Percentiles rank a stretch among this genome's conserved stretches.
Conservation (phyloP, 2,329 filamentous ascomycete species). For the Xylaria sp. region DNA sequence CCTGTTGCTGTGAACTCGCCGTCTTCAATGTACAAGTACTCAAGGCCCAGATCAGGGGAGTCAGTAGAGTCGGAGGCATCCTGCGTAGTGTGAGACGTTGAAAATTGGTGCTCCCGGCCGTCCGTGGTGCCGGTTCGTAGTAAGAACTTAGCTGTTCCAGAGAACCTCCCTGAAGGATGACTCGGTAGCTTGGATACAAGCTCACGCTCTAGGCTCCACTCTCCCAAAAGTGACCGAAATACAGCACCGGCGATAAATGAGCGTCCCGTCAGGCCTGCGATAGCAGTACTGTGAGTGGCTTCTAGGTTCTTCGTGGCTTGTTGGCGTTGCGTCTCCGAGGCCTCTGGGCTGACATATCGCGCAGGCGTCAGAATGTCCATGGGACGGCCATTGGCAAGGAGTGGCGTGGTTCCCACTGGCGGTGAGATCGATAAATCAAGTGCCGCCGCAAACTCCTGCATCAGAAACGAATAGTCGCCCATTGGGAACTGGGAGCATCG, state of each 20-base stretch:
- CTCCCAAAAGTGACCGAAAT: constrained; percentile 73
- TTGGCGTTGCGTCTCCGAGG: constrained; percentile 45
- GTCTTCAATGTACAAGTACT: constrained; percentile 73
- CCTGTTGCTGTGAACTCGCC: constrained; percentile 66
- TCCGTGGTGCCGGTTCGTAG: constrained; percentile 64
- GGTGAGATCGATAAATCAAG: constrained; percentile 56
- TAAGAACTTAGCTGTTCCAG: constrained; percentile 68
- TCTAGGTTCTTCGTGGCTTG: constrained; percentile 52
- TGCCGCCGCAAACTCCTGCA: constrained; percentile 70
- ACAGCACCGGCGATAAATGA: constrained; percentile 68
- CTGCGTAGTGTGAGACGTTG: background rate
- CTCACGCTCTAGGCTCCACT: constrained; percentile 67
- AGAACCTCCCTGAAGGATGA: constrained; percentile 68
- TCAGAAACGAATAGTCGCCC: constrained; percentile 78
- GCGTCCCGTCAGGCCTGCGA: constrained; percentile 49
- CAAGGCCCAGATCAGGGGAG: constrained; percentile 49
- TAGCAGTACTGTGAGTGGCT: constrained; percentile 51
- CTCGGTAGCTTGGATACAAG: constrained; percentile 59
- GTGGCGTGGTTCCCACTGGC: constrained; percentile 40
- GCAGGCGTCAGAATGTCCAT: constrained; percentile 64
- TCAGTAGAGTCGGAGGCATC: constrained; percentile 20
- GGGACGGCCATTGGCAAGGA: constrained; percentile 47
- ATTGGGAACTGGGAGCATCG: constrained; percentile 76
- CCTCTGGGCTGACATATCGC: constrained; percentile 52
- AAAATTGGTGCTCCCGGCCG: constrained; percentile 44